phyloP scores from a whole-genome alignment of 805 yeast genomes.

The Sporopachydermia lactativora region DNA sequence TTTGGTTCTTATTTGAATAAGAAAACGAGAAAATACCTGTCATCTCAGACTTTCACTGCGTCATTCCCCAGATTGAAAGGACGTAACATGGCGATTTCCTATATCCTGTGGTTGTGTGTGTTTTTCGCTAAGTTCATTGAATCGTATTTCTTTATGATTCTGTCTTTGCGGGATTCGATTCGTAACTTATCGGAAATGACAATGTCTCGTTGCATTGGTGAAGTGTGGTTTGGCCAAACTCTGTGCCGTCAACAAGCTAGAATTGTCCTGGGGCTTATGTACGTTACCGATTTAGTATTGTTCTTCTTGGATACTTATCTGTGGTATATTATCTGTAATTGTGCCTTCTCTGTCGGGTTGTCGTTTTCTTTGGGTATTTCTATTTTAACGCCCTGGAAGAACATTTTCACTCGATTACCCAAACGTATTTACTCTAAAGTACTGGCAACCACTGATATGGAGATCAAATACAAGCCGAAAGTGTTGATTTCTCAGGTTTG shows the following conservation, averaged over 20 bases:
- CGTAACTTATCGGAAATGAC: slow-evolving; percentile 71
- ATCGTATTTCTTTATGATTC: slow-evolving; percentile 83
- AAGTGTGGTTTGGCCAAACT: slow-evolving; percentile 65
- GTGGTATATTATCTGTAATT: slow-evolving; percentile 96
- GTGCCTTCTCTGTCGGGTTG: slow-evolving; percentile 92
- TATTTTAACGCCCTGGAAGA: slow-evolving; percentile 98
- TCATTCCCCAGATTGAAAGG: slow-evolving; percentile 71
- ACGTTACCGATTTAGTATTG: slow-evolving; percentile 78
- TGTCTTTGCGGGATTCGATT: slow-evolving; percentile 89
- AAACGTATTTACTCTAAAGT: slow-evolving; percentile 97
- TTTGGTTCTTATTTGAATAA: slow-evolving; percentile 87
- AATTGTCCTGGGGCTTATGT: slow-evolving; percentile 86
- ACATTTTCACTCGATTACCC: slow-evolving; percentile 93
- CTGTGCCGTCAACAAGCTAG: slow-evolving; percentile 80
- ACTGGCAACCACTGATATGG: slow-evolving; percentile 98
- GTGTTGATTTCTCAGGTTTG: slow-evolving; percentile 96
- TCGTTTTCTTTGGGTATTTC: slow-evolving; percentile 98
- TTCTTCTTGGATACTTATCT: slow-evolving; percentile 97
- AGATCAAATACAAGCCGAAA: slow-evolving; percentile 96
- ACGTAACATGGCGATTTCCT: slow-evolving; percentile 92
- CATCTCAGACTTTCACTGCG: slow-evolving; percentile 94
- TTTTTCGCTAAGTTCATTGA: slow-evolving; percentile 82
- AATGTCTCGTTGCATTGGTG: slow-evolving; percentile 89
- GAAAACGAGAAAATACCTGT: slow-evolving; percentile 74
- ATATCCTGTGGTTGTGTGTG: slow-evolving; percentile 78